Conservation (phyloP, 768 basidiomycete species). For the Amanita inopinata region DNA sequence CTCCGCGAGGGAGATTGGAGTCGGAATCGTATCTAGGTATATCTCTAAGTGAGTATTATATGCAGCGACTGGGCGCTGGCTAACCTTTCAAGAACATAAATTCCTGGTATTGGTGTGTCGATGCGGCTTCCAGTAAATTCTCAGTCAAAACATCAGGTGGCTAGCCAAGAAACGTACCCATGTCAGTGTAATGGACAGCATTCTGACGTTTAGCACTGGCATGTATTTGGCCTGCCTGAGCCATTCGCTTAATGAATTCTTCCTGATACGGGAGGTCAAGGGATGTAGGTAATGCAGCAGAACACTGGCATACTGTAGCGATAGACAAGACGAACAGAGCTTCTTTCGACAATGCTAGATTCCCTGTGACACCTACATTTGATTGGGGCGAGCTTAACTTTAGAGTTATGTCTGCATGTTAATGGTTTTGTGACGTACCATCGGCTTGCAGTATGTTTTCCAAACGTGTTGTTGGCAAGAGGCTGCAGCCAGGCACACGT, state of each 20-base stretch:
- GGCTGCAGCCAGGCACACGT: conserved; percentile 54
- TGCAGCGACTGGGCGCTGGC: conserved; percentile 1
- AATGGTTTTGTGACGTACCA: conserved; percentile 36
- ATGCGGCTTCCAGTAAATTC: conserved; percentile 32
- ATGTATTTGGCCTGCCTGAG: conserved; percentile 58
- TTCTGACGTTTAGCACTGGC: conserved; percentile 50
- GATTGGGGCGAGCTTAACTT: conserved; percentile 8
- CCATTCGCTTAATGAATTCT: conserved; percentile 74
- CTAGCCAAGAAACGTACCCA: conserved; percentile 43
- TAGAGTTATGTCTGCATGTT: background rate
- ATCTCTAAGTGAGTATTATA: conserved; percentile 4
- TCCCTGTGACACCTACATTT: conserved; percentile 43
- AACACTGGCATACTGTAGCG: conserved; percentile 48
- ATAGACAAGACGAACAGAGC: conserved; percentile 64
- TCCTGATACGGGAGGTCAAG: conserved; percentile 39
- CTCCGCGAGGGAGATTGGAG: conserved; percentile 45
- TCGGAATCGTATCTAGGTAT: conserved; percentile 54
- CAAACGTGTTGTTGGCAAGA: conserved; percentile 55
- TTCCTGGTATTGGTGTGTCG: conserved; percentile 53
- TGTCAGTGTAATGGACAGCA: conserved; percentile 58
- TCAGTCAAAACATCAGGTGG: background rate
- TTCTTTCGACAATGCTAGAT: conserved; percentile 65
- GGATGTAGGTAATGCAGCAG: conserved; percentile 1
- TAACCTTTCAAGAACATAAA: conserved; percentile 65
- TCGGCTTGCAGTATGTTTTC: conserved; percentile 77